Evolutionary conservation across 106 monocot species (phyloP).

Genomic region (Dioscorea zingiberensis): DNA sequence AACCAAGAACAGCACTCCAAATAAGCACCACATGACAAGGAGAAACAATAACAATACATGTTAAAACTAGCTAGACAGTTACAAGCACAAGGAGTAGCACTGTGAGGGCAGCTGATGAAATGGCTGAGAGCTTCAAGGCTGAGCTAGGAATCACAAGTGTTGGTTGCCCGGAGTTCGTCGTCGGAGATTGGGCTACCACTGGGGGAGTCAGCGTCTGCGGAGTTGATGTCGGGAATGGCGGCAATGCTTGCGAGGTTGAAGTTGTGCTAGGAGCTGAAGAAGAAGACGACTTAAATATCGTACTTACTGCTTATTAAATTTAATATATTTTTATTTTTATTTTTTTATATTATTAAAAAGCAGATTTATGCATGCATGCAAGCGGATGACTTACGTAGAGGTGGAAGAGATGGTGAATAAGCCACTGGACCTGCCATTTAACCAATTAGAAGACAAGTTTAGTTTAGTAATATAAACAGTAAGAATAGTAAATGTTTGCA

Average conservation of each 20-base stretch:
- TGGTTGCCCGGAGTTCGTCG: conserved; percentile 20
- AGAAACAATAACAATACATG: neutral
- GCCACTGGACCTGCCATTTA: conserved; percentile 21
- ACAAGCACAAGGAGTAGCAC: conserved; percentile 6
- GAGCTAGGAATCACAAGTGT: conserved; percentile 43
- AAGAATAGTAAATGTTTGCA: neutral
- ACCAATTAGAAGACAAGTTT: neutral
- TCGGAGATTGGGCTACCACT: conserved; percentile 1
- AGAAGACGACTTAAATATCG: neutral
- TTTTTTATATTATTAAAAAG: neutral
- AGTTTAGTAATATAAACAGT: no score
- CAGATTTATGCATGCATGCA: neutral
- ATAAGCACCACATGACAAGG: neutral
- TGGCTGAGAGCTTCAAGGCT: conserved; percentile 18
- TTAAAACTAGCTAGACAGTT: conserved; percentile 4
- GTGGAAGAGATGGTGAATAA: conserved; percentile 36
- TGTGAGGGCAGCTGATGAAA: neutral
- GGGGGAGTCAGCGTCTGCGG: conserved; percentile 13
- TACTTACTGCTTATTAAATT: neutral
- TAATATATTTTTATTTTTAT: neutral
- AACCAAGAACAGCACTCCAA: neutral
- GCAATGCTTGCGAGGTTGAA: neutral
- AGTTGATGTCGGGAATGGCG: neutral
- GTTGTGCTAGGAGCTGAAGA: neutral
- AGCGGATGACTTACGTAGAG: conserved; percentile 24